Evolutionary conservation across 495 filamentous ascomycete species (phyloP).

Genomic region (Viridothelium virens): DNA sequence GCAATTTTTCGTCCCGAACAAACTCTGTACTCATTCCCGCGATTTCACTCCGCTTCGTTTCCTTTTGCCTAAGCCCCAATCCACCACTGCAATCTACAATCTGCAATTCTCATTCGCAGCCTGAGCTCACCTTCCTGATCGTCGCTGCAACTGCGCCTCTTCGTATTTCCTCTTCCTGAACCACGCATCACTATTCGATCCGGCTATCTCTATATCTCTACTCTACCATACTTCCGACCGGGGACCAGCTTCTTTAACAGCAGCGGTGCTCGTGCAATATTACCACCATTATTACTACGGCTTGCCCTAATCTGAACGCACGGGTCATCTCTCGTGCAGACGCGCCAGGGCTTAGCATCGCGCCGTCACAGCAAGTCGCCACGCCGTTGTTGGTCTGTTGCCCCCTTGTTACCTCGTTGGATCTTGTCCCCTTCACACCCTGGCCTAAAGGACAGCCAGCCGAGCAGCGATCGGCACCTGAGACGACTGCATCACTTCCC

Average conservation of each 20-base stretch:
- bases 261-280: too few relatives aligned
- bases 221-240: too few relatives aligned
- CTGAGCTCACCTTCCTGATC: background rate
- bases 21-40: background rate
- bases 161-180: background rate
- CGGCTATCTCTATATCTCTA: background rate
- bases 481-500: slow-evolving; percentile 12
- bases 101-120: background rate
- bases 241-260: too few relatives aligned
- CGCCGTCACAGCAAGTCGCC: slow-evolving; percentile 11
- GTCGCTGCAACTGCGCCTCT: slow-evolving; percentile 5
- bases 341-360: slow-evolving; percentile 7
- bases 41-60: too few relatives aligned
- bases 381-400: slow-evolving; percentile 11
- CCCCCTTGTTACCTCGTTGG: slow-evolving; percentile 10
- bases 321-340: slow-evolving; percentile 5
- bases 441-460: slow-evolving; percentile 11
- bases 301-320: background rate
- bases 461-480: slow-evolving; percentile 11
- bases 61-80: too few relatives aligned
- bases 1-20: slow-evolving; percentile 8
- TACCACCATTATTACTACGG: too few relatives aligned
- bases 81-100: too few relatives aligned
- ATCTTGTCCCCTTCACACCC: background rate
- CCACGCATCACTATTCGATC: background rate